Evolutionary conservation across 164 flowering plant species (phyloP).

Genomic region (Magnolia kwangsiensis): DNA sequence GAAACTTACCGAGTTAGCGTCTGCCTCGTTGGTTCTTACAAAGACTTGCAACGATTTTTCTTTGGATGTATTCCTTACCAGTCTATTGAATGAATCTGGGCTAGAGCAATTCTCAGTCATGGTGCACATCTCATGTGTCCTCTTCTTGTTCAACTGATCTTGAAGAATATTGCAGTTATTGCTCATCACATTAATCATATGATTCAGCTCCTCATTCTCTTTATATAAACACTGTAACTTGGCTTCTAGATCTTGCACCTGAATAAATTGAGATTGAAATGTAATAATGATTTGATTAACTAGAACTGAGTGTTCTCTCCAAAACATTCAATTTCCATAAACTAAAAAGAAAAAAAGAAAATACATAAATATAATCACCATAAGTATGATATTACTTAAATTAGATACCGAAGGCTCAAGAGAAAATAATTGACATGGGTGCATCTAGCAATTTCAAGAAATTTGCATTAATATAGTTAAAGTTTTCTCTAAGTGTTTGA

Average conservation of each 20-base stretch:
- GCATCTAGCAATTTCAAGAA: too few relatives aligned
- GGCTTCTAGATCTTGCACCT: constrained; percentile 23
- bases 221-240: constrained; percentile 21
- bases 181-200: constrained; percentile 21
- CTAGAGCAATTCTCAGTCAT: constrained; percentile 2
- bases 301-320: not conserved
- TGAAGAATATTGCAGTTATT: constrained; percentile 23
- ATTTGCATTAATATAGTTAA: too few relatives aligned
- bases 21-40: constrained; percentile 20
- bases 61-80: constrained; percentile 4
- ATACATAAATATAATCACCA: too few relatives aligned
- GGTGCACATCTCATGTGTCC: not conserved
- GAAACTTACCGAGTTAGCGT: constrained; percentile 30
- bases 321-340: not conserved
- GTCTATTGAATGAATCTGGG: constrained; percentile 19
- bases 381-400: too few relatives aligned
- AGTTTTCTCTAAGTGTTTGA: too few relatives aligned
- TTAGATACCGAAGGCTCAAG: too few relatives aligned
- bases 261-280: not conserved
- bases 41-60: constrained; percentile 21
- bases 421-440: too few relatives aligned
- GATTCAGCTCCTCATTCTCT: constrained; percentile 33
- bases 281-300: not conserved
- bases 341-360: not conserved
- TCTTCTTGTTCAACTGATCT: constrained; percentile 12